Evolutionary conservation across 2,329 filamentous ascomycete species (phyloP).

Genomic region (Malbranchea zuffiana): DNA sequence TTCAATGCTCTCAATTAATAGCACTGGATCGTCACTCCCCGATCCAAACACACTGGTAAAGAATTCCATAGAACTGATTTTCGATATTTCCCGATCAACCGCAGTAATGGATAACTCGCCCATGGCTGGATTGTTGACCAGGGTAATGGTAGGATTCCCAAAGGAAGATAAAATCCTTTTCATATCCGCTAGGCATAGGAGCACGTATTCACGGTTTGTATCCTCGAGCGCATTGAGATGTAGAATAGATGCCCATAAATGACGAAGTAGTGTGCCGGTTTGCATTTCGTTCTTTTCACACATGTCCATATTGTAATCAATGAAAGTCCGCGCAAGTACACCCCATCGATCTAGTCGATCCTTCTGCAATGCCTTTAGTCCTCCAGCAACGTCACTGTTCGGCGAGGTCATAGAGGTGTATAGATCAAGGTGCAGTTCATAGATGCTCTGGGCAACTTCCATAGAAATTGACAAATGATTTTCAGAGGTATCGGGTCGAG

Average conservation of each 20-base stretch:
- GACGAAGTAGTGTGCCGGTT: conserved; percentile 45
- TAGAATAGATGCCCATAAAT: conserved; percentile 56
- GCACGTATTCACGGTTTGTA: conserved; percentile 47
- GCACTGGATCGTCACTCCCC: conserved; percentile 66
- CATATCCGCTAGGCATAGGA: conserved; percentile 53
- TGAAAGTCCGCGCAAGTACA: conserved; percentile 44
- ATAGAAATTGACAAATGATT: conserved; percentile 17
- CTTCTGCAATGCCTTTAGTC: conserved; percentile 43
- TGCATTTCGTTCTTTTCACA: conserved; percentile 22
- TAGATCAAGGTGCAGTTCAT: conserved; percentile 57
- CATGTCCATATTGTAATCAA: conserved; percentile 34
- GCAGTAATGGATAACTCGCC: conserved; percentile 72
- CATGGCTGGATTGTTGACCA: conserved; percentile 82
- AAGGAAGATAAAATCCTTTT: conserved; percentile 43
- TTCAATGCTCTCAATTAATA: conserved; percentile 83
- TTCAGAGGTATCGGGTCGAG: not conserved
- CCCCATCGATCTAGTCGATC: conserved; percentile 53
- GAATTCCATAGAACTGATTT: conserved; percentile 91
- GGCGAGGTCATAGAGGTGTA: conserved; percentile 53
- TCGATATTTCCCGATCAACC: conserved; percentile 80
- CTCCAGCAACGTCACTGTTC: conserved; percentile 44
- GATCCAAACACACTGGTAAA: conserved; percentile 83
- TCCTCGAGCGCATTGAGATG: conserved; percentile 48
- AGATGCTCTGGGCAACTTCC: conserved; percentile 50
- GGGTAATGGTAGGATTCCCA: conserved; percentile 42